These are phyloP conservation scores for Penicillium sp. DNA, from an alignment of 2,329 filamentous ascomycete species.

Conservation along the genomic window DNA sequence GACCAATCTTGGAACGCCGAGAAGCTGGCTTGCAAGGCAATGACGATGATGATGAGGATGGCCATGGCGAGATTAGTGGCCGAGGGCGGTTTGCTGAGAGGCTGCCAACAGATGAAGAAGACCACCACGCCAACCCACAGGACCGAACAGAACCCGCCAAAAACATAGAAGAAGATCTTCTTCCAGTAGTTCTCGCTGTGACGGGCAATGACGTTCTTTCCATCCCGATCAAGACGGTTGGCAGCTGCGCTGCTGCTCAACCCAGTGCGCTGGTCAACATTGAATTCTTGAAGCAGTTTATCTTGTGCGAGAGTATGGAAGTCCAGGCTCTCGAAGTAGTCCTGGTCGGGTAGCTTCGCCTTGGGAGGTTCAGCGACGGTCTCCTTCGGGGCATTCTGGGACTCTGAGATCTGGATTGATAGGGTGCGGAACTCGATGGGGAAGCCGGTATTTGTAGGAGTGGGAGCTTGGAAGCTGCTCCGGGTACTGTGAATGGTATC, in stretches of 20 bases:
- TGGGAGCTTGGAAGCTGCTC: slow-evolving; percentile 7
- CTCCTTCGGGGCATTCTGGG: slow-evolving; percentile 31
- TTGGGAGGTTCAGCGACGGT: slow-evolving; percentile 8
- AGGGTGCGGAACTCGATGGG: slow-evolving; percentile 39
- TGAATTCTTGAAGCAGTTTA: slow-evolving; percentile 57
- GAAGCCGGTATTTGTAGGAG: slow-evolving; percentile 20
- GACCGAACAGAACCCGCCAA: slow-evolving; percentile 72
- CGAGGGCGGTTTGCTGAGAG: slow-evolving; percentile 65
- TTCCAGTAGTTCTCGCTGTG: slow-evolving; percentile 58
- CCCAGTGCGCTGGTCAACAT: slow-evolving; percentile 54
- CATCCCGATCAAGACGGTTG: slow-evolving; percentile 56
- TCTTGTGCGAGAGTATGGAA: slow-evolving; percentile 60
- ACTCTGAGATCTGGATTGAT: slow-evolving; percentile 38
- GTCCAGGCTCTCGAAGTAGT: slow-evolving; percentile 58
- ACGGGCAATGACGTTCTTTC: slow-evolving; percentile 62
- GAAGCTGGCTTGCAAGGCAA: slow-evolving; percentile 63
- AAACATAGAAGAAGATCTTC: slow-evolving; percentile 64
- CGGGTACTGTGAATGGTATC: slow-evolving; percentile 18
- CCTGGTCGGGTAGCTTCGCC: slow-evolving; percentile 19
- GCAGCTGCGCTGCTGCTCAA: slow-evolving; percentile 56
- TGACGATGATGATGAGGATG: slow-evolving; percentile 68
- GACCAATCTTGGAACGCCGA: slow-evolving; percentile 71
- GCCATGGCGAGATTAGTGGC: slow-evolving; percentile 66
- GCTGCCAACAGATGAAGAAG: slow-evolving; percentile 72
- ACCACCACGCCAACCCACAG: slow-evolving; percentile 64